These are phyloP conservation scores for Ophiostoma montium DNA, from an alignment of 2,329 filamentous ascomycete species.

Conservation along the genomic window DNA sequence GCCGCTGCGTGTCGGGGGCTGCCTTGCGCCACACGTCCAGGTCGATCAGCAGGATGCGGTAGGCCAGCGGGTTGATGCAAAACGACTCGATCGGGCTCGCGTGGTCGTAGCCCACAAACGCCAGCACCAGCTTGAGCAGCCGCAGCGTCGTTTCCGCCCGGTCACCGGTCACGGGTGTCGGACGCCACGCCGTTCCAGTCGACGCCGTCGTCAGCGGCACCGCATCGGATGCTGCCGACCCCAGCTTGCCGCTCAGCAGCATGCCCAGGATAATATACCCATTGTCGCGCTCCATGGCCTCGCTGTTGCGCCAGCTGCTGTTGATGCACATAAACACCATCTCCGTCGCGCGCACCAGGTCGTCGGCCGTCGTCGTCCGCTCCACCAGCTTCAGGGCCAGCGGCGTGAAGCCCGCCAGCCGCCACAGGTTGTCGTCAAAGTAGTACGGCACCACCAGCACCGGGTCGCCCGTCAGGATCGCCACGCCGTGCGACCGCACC, in stretches of 20 bases:
- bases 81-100: constrained; percentile 72
- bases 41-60: constrained; percentile 82
- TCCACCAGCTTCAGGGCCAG: constrained; percentile 77
- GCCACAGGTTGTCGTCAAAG: constrained; percentile 85
- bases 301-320: constrained; percentile 92
- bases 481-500: constrained; percentile 66
- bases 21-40: constrained; percentile 84
- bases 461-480: constrained; percentile 69
- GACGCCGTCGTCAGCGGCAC: neutral
- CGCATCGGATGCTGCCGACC: constrained; percentile 23
- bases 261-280: constrained; percentile 81
- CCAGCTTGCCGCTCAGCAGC: constrained; percentile 71
- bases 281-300: constrained; percentile 93
- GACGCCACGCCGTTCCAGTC: constrained; percentile 18
- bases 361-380: constrained; percentile 53
- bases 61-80: constrained; percentile 90
- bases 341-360: constrained; percentile 62
- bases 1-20: constrained; percentile 59
- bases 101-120: constrained; percentile 80
- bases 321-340: constrained; percentile 76
- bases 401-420: constrained; percentile 78
- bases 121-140: constrained; percentile 62
- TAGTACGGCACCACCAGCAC: constrained; percentile 69
- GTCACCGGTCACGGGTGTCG: constrained; percentile 29
- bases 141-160: constrained; percentile 43